These are phyloP conservation scores for Aethionema arabicum DNA, from an alignment of 345 rosid genomes.

Conservation along the genomic window DNA sequence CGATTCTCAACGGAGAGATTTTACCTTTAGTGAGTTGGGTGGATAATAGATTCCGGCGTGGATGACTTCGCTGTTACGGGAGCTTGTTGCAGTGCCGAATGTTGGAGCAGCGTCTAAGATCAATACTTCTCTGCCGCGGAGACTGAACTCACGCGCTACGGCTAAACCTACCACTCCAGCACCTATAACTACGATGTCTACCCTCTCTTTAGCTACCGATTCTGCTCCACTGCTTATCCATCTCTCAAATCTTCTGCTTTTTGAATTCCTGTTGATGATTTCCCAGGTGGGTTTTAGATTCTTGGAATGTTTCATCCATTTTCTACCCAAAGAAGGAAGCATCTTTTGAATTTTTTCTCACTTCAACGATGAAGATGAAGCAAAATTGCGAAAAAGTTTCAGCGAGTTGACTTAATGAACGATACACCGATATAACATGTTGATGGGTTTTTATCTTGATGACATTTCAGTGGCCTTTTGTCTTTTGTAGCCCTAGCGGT, in stretches of 20 bases:
- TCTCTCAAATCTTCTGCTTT: slow-evolving; percentile 15
- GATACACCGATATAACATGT: background rate
- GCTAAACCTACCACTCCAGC: slow-evolving; percentile 91
- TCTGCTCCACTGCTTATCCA: slow-evolving; percentile 18
- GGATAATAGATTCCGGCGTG: slow-evolving; percentile 96
- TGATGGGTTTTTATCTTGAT: background rate
- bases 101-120: slow-evolving; percentile 79
- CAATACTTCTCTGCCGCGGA: slow-evolving; percentile 61
- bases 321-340: slow-evolving; percentile 23
- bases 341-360: slow-evolving; percentile 22
- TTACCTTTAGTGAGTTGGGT: slow-evolving; percentile 67
- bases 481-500: slow-evolving; percentile 14
- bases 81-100: slow-evolving; percentile 78
- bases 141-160: slow-evolving; percentile 66
- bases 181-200: slow-evolving; percentile 82
- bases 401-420: background rate
- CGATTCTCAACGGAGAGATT: background rate
- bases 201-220: slow-evolving; percentile 54
- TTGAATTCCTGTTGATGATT: background rate
- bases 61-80: slow-evolving; percentile 89
- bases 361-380: slow-evolving; percentile 1
- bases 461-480: slow-evolving; percentile 8
- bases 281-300: slow-evolving; percentile 13
- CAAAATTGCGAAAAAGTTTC: slow-evolving; percentile 1
- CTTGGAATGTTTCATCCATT: slow-evolving; percentile 24